Percentiles rank a stretch among this genome's conserved stretches.
Evolutionary conservation across 148 eudicot species (phyloP).

Genomic region (Silene conica): DNA sequence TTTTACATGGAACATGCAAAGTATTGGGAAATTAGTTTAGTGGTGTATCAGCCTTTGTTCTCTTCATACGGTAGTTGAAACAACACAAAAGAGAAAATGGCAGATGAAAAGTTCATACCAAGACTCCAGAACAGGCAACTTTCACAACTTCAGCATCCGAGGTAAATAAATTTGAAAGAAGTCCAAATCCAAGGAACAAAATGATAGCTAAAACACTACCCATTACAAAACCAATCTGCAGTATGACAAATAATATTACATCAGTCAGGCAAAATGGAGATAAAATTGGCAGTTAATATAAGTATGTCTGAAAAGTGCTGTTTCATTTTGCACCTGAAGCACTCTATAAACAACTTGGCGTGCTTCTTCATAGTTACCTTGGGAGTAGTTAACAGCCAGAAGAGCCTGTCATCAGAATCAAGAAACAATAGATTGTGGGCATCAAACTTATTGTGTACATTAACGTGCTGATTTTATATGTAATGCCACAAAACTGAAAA

Average conservation of each 20-base stretch:
- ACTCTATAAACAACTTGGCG: conserved; percentile 71
- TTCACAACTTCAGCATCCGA: conserved; percentile 60
- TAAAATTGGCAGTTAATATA: conserved; percentile 1
- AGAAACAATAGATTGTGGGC: neutral
- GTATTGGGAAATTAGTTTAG: neutral
- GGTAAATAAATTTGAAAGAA: conserved; percentile 52
- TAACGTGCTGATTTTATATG: neutral
- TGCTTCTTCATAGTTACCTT: conserved; percentile 65
- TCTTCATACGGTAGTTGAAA: neutral
- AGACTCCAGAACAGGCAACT: conserved; percentile 69
- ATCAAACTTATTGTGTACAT: neutral
- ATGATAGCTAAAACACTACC: conserved; percentile 61
- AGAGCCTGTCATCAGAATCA: conserved; percentile 49
- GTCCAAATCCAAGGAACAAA: conserved; percentile 66
- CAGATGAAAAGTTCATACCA: conserved; percentile 39
- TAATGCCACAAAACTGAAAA: neutral
- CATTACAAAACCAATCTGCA: conserved; percentile 60
- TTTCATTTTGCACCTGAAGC: conserved; percentile 50
- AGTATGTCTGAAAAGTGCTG: neutral
- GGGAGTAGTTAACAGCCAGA: conserved; percentile 74
- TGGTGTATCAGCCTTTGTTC: neutral
- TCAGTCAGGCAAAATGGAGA: neutral
- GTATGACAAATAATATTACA: neutral
- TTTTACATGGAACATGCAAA: neutral
- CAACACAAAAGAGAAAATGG: neutral